Percentiles rank a stretch among this genome's conserved stretches.
These are phyloP conservation scores for Akanthomyces dipterigenus DNA, from an alignment of 2,329 filamentous ascomycete species.

Conservation along the genomic window DNA sequence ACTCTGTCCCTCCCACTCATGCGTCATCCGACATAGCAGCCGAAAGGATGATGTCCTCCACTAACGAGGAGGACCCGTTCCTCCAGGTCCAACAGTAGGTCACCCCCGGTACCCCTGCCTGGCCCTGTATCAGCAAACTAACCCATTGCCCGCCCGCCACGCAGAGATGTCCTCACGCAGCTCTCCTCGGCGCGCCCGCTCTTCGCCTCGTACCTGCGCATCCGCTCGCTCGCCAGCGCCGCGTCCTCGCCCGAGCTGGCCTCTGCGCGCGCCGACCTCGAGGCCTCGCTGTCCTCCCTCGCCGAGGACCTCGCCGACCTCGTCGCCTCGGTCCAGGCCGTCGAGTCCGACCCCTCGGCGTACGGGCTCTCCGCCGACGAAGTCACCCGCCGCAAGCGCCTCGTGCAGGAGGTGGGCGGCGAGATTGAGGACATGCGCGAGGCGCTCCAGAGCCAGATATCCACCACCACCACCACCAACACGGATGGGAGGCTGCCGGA, in stretches of 20 bases:
- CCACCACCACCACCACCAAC: constrained; percentile 26
- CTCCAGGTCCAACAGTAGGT: constrained; percentile 64
- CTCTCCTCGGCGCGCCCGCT: constrained; percentile 76
- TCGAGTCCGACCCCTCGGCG: constrained; percentile 79
- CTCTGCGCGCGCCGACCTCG: constrained; percentile 65
- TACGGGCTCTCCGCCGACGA: constrained; percentile 83
- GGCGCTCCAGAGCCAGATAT: constrained; percentile 61
- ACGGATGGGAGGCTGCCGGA: constrained; percentile 43
- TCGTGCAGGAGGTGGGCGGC: constrained; percentile 82
- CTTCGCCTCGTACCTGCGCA: constrained; percentile 92
- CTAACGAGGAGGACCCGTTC: constrained; percentile 62
- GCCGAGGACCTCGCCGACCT: constrained; percentile 85
- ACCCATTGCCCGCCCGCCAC: background rate
- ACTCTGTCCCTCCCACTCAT: constrained; percentile 12
- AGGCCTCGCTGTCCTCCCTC: constrained; percentile 57
- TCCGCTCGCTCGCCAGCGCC: constrained; percentile 73
- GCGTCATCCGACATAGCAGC: constrained; percentile 13
- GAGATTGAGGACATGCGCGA: constrained; percentile 87
- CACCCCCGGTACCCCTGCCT: background rate
- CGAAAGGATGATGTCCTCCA: constrained; percentile 58
- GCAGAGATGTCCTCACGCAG: constrained; percentile 80
- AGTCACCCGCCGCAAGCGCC: constrained; percentile 67
- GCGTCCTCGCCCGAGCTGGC: constrained; percentile 76
- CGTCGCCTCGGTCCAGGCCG: constrained; percentile 74
- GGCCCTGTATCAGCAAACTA: background rate